Evolutionary conservation across 768 basidiomycete genomes (phyloP).

Genomic region (Auriculariales sp.): DNA sequence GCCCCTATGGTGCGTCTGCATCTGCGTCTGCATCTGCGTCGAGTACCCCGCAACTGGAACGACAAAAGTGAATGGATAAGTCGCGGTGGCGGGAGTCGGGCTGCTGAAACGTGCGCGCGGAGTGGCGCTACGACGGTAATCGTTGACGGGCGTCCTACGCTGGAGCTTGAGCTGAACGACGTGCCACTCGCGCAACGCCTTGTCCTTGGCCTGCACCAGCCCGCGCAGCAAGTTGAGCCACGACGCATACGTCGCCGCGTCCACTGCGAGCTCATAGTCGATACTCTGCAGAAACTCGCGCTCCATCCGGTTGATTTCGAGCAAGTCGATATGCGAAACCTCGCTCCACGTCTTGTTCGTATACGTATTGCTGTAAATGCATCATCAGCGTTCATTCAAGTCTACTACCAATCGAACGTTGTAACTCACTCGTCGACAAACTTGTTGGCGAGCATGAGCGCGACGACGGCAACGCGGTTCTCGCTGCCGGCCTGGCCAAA

Average conservation of each 20-base stretch:
- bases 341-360: constrained; percentile 97
- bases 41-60: too few species aligned
- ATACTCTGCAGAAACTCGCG: constrained; percentile 73
- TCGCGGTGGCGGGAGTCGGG: constrained; percentile 25
- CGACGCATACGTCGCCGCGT: constrained; percentile 59
- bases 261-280: constrained; percentile 68
- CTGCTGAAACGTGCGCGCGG: constrained; percentile 61
- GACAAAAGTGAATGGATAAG: constrained; percentile 12
- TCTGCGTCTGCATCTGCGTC: too few species aligned
- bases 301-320: constrained; percentile 87
- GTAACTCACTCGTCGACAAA: constrained; percentile 86
- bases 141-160: constrained; percentile 10
- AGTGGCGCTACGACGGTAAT: constrained; percentile 11
- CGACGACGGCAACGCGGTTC: constrained; percentile 78
- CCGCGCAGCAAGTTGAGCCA: constrained; percentile 80
- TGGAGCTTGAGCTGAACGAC: constrained; percentile 31
- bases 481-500: constrained; percentile 69
- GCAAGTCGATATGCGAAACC: constrained; percentile 71
- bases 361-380: constrained; percentile 68
- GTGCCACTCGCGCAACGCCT: constrained; percentile 32
- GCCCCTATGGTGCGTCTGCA: too few species aligned
- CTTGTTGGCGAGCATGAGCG: constrained; percentile 95
- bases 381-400: constrained; percentile 6
- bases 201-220: constrained; percentile 64
- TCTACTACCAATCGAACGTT: too few species aligned